Percentiles rank a stretch among this genome's conserved stretches.
Conservation (phyloP, 2,329 filamentous ascomycete species). For the Exophiala viscosa region DNA sequence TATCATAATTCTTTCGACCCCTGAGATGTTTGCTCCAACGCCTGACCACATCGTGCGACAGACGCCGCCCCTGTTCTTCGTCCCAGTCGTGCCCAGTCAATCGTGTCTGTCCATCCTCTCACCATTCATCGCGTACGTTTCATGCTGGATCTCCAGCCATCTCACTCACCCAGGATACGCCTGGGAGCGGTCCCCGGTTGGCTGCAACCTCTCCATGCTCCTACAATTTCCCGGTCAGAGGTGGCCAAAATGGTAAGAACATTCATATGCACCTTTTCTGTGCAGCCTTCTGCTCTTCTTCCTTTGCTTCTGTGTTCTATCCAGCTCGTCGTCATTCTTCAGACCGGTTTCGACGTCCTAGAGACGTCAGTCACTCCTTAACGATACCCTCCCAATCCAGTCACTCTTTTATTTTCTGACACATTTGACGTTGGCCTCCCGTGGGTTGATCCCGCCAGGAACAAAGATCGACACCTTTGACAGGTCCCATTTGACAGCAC, state of each 20-base stretch:
- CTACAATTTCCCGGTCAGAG: constrained; percentile 22
- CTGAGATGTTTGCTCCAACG: background rate
- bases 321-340: constrained; percentile 20
- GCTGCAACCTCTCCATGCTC: constrained; percentile 8
- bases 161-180: background rate
- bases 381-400: background rate
- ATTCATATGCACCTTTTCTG: constrained; percentile 4
- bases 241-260: constrained; percentile 6
- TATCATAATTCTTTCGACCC: background rate
- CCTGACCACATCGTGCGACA: constrained; percentile 11
- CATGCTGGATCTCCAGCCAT: constrained; percentile 17
- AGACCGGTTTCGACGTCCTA: constrained; percentile 18
- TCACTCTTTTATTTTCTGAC: constrained; percentile 6
- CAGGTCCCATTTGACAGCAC: constrained; percentile 5
- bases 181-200: constrained; percentile 7
- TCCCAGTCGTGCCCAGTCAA: background rate
- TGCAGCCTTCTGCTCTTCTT: constrained; percentile 1
- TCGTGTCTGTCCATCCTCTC: background rate
- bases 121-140: constrained; percentile 13
- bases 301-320: constrained; percentile 2
- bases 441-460: constrained; percentile 20
- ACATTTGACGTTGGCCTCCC: constrained; percentile 8
- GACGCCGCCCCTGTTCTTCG: background rate
- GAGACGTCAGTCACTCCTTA: constrained; percentile 26
- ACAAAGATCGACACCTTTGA: constrained; percentile 10